Evolutionary conservation across 116 monocot genomes (phyloP).

Genomic region (Dioscorea cayenensis): DNA sequence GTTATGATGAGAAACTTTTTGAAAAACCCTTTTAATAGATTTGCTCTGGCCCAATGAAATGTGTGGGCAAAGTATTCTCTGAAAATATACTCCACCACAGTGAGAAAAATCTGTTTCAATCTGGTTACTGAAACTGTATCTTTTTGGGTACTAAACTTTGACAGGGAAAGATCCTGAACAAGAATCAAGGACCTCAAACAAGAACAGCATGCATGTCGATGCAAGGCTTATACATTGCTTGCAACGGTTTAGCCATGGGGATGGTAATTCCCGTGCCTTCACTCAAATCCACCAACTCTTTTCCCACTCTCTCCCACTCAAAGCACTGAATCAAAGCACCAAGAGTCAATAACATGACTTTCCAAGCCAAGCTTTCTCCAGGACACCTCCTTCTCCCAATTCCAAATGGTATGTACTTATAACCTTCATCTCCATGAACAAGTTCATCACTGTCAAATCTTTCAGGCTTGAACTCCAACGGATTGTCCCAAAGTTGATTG

Average conservation of each 20-base stretch:
- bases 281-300: constrained; percentile 19
- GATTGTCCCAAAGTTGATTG: background rate
- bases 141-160: too few species aligned
- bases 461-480: constrained; percentile 5
- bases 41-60: too few species aligned
- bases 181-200: too few species aligned
- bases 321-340: constrained; percentile 35
- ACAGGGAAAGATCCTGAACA: too few species aligned
- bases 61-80: too few species aligned
- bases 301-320: constrained; percentile 22
- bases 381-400: constrained; percentile 31
- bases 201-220: background rate
- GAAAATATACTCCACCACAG: too few species aligned
- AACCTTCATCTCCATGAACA: background rate
- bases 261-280: constrained; percentile 20
- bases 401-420: constrained; percentile 22
- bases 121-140: too few species aligned
- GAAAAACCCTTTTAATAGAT: too few species aligned
- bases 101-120: too few species aligned
- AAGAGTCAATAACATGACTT: constrained; percentile 10
- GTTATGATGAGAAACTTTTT: too few species aligned
- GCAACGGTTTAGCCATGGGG: constrained; percentile 25
- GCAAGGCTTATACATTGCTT: constrained; percentile 26
- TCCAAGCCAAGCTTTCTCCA: constrained; percentile 26
- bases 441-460: constrained; percentile 1